These are phyloP conservation scores for Lumnitzera racemosa DNA, from an alignment of 345 rosid species.

Conservation along the genomic window DNA sequence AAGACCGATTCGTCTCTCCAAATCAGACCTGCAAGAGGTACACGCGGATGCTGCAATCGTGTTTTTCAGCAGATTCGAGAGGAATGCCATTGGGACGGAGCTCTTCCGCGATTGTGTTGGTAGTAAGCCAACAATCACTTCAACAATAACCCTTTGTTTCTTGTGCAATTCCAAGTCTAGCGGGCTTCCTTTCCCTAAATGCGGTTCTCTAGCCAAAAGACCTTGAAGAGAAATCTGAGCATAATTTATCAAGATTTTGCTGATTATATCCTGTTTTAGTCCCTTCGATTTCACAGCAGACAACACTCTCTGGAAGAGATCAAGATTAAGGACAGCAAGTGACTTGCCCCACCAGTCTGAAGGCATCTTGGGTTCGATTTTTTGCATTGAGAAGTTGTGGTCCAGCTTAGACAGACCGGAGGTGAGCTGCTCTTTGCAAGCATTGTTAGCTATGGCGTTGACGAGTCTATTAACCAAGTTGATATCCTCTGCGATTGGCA, in stretches of 20 bases:
- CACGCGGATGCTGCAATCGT: constrained; percentile 60
- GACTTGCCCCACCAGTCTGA: constrained; percentile 96
- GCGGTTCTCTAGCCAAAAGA: constrained; percentile 46
- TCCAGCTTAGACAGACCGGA: constrained; percentile 88
- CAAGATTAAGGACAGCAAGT: constrained; percentile 56
- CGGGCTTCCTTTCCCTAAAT: constrained; percentile 46
- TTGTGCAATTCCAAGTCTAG: constrained; percentile 61
- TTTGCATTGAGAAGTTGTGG: constrained; percentile 46
- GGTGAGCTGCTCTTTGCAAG: constrained; percentile 95
- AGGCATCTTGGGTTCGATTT: constrained; percentile 61
- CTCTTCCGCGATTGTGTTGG: constrained; percentile 91
- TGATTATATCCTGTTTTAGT: constrained; percentile 84
- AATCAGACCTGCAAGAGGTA: constrained; percentile 69
- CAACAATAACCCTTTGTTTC: constrained; percentile 70
- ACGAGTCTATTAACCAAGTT: constrained; percentile 61
- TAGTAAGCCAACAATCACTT: constrained; percentile 64
- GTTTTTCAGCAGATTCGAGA: constrained; percentile 77
- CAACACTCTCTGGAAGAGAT: constrained; percentile 76
- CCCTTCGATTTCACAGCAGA: constrained; percentile 86
- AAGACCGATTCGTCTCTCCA: constrained; percentile 85
- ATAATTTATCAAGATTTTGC: constrained; percentile 80
- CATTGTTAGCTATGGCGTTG: constrained; percentile 66
- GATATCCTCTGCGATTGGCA: constrained; percentile 73
- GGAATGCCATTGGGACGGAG: constrained; percentile 84
- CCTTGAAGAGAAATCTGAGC: constrained; percentile 80